Evolutionary conservation across 2,329 filamentous ascomycete genomes (phyloP), one percentile per base, ranked within the genome.

Genomic region (Fusarium continuum): DNA sequence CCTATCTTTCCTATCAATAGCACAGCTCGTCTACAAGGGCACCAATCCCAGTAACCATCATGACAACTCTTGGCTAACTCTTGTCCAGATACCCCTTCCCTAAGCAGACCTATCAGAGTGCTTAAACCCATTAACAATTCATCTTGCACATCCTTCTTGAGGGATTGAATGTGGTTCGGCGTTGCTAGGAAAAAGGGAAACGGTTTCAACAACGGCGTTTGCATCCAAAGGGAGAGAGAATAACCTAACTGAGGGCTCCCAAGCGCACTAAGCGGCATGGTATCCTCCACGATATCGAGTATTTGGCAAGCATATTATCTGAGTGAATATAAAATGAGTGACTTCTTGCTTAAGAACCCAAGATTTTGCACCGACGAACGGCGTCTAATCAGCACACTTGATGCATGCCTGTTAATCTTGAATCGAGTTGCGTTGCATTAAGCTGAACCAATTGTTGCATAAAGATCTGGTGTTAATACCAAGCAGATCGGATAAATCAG

Each of bases 41-140:
- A 61, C 51, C 63, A 58, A 45, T 55, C 49, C 44, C 49, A 35
- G 20, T 28, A 53, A 53, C 39, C 44, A 57, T 44, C 32, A 52
- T 38, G 47, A 51, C 19, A 52, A 32, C 25, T 49, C 22, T 32
- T 22, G 35, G 44, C 70, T 72, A 63, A 72, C 68, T 48, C 54
- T 52, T 50, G 43, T 44, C 16, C 74, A 93, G 91, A 69, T 93
- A 88, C 82, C 91, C 91, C 69, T 91, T 88, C 83, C 91, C 91
- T 73, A 93, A 94, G 85, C 87, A 93, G 79, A 81, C 86, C 67
- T 94, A 92, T 79, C 78, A 83, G 70, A 75, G 83, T 64, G 80
- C 79, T 51, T 77, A 73, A 69, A 67, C 55, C 40, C 45, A 50
- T 63, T 40, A 63, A 63, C 49, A 65, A 67, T 43, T 65, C 45